Percentiles rank a stretch among this genome's conserved stretches.
These are phyloP conservation scores for Ilyonectria robusta DNA, from an alignment of 2,329 filamentous ascomycete species.

Conservation along the genomic window DNA sequence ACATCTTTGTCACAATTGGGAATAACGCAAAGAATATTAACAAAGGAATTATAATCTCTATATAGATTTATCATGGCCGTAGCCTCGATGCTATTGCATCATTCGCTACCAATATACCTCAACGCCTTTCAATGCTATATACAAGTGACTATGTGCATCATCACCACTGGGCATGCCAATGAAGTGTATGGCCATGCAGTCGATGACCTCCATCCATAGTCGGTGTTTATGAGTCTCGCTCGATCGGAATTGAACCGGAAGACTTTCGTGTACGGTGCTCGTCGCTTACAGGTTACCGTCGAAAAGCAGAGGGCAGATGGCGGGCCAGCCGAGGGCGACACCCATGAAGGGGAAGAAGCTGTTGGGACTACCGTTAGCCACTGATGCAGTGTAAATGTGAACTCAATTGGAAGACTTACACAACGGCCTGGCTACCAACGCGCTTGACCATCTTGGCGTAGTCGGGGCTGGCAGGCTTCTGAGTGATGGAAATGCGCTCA, in stretches of 20 bases:
- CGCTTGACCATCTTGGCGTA: conserved; percentile 52
- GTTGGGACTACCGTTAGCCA: conserved; percentile 28
- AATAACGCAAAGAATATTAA: conserved; percentile 23
- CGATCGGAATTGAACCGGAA: conserved; percentile 33
- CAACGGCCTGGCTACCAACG: conserved; percentile 48
- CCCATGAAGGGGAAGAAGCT: conserved; percentile 55
- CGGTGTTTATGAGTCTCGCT: conserved; percentile 37
- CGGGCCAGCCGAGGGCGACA: conserved; percentile 55
- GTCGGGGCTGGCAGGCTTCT: conserved; percentile 48
- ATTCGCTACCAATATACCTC: conserved; percentile 42
- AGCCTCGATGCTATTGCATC: conserved; percentile 44
- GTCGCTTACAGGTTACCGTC: conserved; percentile 51
- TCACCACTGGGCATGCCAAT: conserved; percentile 33
- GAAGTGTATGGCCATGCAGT: conserved; percentile 18
- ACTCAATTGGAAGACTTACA: conserved; percentile 49
- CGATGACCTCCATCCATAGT: conserved; percentile 30
- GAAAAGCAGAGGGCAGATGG: conserved; percentile 45
- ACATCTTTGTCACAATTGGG: not conserved
- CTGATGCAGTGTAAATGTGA: not conserved
- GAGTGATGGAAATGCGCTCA: conserved; percentile 49
- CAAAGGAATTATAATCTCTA: conserved; percentile 49
- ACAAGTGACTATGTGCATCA: conserved; percentile 45
- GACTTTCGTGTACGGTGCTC: conserved; percentile 10
- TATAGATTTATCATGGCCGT: conserved; percentile 43
- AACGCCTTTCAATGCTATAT: conserved; percentile 51